phyloP scores from a whole-genome alignment of 2,329 filamentous ascomycete species.

The Aspergillus ibericus region DNA sequence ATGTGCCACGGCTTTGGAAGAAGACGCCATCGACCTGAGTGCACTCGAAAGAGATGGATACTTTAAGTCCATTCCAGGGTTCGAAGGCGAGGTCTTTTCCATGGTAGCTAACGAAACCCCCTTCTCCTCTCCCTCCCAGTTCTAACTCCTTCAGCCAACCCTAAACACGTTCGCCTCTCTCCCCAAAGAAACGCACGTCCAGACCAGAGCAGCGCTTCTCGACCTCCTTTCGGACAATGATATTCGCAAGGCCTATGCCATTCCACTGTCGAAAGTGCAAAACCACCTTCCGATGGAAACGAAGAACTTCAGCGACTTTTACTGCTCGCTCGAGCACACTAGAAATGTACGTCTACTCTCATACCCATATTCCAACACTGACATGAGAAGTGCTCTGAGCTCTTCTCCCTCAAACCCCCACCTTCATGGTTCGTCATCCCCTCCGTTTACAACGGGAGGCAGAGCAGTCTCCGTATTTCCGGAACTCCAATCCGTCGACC shows the following conservation, averaged over 20 bases:
- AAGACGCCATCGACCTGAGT: slow-evolving; percentile 15
- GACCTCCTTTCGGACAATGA: background rate
- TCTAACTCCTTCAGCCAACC: slow-evolving; percentile 4
- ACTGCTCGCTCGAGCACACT: slow-evolving; percentile 19
- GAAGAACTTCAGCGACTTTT: slow-evolving; percentile 19
- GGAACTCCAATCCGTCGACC: slow-evolving; percentile 13
- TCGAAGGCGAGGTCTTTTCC: slow-evolving; percentile 6
- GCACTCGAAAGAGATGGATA: slow-evolving; percentile 11
- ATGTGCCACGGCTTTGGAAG: slow-evolving; percentile 14
- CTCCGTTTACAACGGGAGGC: slow-evolving; percentile 18
- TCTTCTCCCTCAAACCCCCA: background rate
- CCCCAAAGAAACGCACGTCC: slow-evolving; percentile 3
- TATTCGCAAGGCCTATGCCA: slow-evolving; percentile 3
- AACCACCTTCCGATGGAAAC: slow-evolving; percentile 20
- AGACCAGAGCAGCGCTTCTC: slow-evolving; percentile 9
- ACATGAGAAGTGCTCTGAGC: slow-evolving; percentile 9
- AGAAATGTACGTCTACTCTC: slow-evolving; percentile 10
- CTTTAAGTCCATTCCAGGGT: slow-evolving; percentile 9
- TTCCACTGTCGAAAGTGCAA: slow-evolving; percentile 7
- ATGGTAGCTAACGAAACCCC: background rate
- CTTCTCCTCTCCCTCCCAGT: background rate
- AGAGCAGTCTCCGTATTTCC: slow-evolving; percentile 14
- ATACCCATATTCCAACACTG: background rate
- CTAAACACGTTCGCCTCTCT: slow-evolving; percentile 16
- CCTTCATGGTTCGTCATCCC: slow-evolving; percentile 16